Evolutionary conservation across 805 yeast species (phyloP).

Genomic region (Ogataea trehaloabstinens): DNA sequence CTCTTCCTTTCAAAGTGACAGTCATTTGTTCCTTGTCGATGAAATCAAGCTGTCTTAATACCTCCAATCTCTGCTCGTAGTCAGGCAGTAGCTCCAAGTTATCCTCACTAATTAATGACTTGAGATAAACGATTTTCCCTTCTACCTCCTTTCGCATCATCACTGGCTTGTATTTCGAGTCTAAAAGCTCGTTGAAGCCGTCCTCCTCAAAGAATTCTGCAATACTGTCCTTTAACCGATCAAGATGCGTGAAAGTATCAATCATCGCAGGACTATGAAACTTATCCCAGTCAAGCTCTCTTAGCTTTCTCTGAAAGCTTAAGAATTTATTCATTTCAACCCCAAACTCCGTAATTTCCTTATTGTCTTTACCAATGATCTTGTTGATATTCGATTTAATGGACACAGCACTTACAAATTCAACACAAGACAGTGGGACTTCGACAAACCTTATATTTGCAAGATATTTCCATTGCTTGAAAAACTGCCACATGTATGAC

Average conservation of each 20-base stretch:
- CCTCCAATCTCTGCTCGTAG: conserved; percentile 83
- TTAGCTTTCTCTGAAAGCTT: conserved; percentile 39
- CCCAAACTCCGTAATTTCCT: conserved; percentile 36
- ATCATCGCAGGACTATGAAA: conserved; percentile 35
- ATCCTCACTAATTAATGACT: conserved; percentile 73
- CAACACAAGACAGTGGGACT: conserved; percentile 41
- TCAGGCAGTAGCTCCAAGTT: conserved; percentile 89
- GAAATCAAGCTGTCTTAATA: conserved; percentile 74
- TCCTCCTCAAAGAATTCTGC: conserved; percentile 27
- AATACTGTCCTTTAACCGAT: conserved; percentile 24
- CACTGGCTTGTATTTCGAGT: conserved; percentile 28
- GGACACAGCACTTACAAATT: conserved; percentile 40
- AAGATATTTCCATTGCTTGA: conserved; percentile 31
- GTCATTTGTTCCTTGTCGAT: conserved; percentile 69
- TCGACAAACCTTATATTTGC: conserved; percentile 29
- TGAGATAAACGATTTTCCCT: conserved; percentile 52
- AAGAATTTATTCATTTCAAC: conserved; percentile 36
- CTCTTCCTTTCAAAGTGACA: conserved; percentile 84
- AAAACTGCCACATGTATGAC: conserved; percentile 34
- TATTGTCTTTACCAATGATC: conserved; percentile 35
- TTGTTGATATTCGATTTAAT: conserved; percentile 34
- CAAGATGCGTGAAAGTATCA: conserved; percentile 39
- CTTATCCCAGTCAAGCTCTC: conserved; percentile 41
- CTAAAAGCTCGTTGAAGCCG: conserved; percentile 15
- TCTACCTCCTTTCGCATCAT: conserved; percentile 45